Conservation (phyloP, 768 basidiomycete species). For the Rhodotorula graminis region DNA sequence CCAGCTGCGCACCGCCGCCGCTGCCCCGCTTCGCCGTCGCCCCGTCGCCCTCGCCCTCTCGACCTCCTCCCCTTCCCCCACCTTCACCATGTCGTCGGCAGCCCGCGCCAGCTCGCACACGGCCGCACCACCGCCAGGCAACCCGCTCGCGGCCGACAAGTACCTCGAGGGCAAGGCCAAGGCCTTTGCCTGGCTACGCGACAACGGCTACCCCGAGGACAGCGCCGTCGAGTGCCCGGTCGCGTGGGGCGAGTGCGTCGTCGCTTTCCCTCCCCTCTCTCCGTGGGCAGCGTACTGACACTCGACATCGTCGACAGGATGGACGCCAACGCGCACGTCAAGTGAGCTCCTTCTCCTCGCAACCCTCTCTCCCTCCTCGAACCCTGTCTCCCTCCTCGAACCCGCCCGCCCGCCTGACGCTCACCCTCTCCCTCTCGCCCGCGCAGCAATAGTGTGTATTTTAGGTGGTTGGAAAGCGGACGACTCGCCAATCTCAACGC, state of each 20-base stretch:
- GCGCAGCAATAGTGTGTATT: constrained; percentile 24
- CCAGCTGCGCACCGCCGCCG: not conserved
- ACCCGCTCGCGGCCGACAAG: not conserved
- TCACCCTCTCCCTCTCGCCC: not conserved
- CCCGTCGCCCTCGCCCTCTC: not conserved
- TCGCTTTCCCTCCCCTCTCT: not conserved
- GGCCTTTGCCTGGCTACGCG: not conserved
- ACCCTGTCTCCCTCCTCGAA: not conserved
- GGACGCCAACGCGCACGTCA: constrained; percentile 28
- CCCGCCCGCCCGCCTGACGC: not conserved
- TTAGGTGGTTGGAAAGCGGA: constrained; percentile 30
- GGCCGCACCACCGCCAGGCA: not conserved
- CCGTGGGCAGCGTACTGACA: too few species aligned
- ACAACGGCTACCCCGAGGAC: not conserved
- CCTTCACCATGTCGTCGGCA: not conserved
- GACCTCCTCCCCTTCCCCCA: not conserved
- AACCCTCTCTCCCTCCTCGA: too few species aligned
- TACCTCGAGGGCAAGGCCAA: not conserved
- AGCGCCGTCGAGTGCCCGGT: constrained; percentile 8
- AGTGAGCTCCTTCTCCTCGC: not conserved
- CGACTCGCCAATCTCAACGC: constrained; percentile 12
- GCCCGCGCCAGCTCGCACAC: not conserved
- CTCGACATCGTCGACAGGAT: not conserved
- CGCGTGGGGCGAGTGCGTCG: constrained; percentile 19
- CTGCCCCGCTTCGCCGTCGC: not conserved